These are phyloP conservation scores for Pythium brachiatum DNA, from an alignment of 352 stramenopile genomes.

Conservation along the genomic window DNA sequence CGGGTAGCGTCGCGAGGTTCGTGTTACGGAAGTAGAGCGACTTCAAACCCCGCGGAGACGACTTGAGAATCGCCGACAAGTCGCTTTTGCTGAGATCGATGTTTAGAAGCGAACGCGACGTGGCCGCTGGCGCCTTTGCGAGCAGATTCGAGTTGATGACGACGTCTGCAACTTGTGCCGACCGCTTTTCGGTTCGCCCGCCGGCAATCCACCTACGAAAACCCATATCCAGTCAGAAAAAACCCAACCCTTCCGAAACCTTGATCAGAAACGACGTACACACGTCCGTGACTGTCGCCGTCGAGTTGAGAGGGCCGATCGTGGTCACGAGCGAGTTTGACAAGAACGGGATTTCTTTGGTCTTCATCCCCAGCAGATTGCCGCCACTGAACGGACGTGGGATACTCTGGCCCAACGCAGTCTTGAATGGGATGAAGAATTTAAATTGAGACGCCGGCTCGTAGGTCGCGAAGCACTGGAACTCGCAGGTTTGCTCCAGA, in stretches of 20 bases:
- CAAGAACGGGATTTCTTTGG: background rate
- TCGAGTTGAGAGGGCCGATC: background rate
- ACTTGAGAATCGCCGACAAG: background rate
- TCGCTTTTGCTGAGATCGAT: background rate
- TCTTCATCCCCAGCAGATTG: background rate
- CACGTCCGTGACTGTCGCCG: background rate
- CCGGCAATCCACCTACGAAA: background rate
- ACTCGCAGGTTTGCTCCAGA: background rate
- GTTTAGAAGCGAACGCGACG: background rate
- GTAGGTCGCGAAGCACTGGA: background rate
- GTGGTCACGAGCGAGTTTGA: background rate
- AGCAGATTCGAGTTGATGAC: background rate
- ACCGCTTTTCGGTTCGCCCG: background rate
- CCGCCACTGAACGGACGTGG: background rate
- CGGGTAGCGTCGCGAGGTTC: background rate
- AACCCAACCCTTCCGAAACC: background rate
- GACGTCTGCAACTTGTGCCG: background rate
- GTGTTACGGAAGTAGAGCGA: background rate
- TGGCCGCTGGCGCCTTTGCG: background rate
- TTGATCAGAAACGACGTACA: background rate
- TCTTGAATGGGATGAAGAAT: background rate
- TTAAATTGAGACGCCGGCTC: background rate
- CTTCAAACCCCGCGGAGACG: too few species aligned
- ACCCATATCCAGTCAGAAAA: background rate
- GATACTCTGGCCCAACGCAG: background rate